Evolutionary conservation across 352 stramenopile genomes (phyloP).

Genomic region (Phytophthora kernoviae): DNA sequence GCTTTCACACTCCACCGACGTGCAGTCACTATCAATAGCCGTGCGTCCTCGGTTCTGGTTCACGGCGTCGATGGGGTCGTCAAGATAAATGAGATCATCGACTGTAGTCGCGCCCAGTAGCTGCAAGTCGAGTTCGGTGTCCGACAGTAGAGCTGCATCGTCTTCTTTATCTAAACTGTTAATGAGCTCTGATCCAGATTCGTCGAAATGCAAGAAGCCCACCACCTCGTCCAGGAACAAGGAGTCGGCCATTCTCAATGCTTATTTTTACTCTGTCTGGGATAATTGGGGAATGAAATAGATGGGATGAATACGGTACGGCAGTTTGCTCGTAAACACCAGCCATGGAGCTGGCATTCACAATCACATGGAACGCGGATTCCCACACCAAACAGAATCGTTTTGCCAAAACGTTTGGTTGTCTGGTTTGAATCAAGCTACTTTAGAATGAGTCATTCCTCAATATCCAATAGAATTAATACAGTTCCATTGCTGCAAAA

Average conservation of each 20-base stretch:
- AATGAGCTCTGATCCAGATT: slow-evolving; percentile 17
- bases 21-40: slow-evolving; percentile 24
- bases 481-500: too few relatives aligned
- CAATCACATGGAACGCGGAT: too few relatives aligned
- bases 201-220: slow-evolving; percentile 29
- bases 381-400: not conserved
- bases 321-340: too few relatives aligned
- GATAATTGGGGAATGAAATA: slow-evolving; percentile 29
- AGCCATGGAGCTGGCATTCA: too few relatives aligned
- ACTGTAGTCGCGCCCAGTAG: slow-evolving; percentile 20
- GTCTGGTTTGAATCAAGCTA: too few relatives aligned
- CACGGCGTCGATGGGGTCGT: slow-evolving; percentile 2
- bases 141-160: slow-evolving; percentile 9
- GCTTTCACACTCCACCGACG: slow-evolving; percentile 24
- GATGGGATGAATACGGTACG: not conserved
- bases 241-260: slow-evolving; percentile 21
- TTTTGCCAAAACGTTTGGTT: too few relatives aligned
- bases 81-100: slow-evolving; percentile 13
- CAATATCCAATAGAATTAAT: too few relatives aligned
- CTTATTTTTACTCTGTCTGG: not conserved
- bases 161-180: slow-evolving; percentile 22
- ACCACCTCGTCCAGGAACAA: slow-evolving; percentile 30
- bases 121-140: slow-evolving; percentile 20
- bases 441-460: too few relatives aligned
- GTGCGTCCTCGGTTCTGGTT: not conserved